These are phyloP conservation scores for Colletotrichum noveboracense DNA, from an alignment of 2,329 filamentous ascomycete species.

Conservation along the genomic window DNA sequence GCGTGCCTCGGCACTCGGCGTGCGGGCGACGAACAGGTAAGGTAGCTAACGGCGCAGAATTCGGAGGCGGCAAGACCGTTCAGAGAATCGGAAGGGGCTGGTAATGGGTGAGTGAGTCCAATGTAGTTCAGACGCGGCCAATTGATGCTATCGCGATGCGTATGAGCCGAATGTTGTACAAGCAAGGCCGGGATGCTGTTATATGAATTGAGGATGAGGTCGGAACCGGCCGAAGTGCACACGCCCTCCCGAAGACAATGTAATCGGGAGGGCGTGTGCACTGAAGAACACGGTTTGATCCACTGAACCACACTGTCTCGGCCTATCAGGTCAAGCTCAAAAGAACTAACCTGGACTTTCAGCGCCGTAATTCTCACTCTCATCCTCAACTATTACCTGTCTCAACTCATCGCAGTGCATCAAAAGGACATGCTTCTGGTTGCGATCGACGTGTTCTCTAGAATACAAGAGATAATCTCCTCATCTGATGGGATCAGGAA, in stretches of 20 bases:
- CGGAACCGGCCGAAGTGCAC: constrained; percentile 1
- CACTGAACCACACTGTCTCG: neutral
- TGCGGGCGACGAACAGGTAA: neutral
- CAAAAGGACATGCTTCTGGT: neutral
- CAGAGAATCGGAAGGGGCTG: neutral
- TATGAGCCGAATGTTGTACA: neutral
- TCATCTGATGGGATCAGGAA: neutral
- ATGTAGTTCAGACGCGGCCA: neutral
- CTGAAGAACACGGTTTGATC: neutral
- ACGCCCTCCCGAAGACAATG: neutral
- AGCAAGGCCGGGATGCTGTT: neutral
- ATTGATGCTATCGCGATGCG: neutral
- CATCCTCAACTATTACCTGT: neutral
- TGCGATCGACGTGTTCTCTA: neutral
- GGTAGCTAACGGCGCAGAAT: neutral
- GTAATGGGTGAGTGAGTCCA: neutral
- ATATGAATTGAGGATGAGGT: neutral
- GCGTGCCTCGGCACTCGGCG: neutral
- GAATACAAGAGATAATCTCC: neutral
- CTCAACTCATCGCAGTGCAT: neutral
- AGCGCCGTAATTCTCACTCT: neutral
- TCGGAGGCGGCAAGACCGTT: neutral
- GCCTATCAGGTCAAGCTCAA: neutral
- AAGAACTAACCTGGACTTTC: neutral
- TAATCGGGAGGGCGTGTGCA: neutral